Evolutionary conservation across 495 filamentous ascomycete genomes (phyloP).

Genomic region (Lophiotrema nucula): DNA sequence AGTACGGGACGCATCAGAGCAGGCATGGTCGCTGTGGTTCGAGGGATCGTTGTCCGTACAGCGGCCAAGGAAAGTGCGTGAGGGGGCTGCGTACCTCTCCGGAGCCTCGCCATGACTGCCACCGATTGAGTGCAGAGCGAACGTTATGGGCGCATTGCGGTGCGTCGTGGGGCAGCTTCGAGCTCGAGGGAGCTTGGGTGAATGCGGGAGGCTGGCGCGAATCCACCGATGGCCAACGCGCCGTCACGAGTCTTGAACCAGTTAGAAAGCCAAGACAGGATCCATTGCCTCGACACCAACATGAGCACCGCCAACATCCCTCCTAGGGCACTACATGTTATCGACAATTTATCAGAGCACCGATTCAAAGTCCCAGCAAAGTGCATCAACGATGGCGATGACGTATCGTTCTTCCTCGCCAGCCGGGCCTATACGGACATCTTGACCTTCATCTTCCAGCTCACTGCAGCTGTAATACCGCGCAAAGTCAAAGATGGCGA

Average conservation of each 20-base stretch:
- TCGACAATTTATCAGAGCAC: constrained; percentile 36
- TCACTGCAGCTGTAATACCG: constrained; percentile 86
- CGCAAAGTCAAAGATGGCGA: constrained; percentile 42
- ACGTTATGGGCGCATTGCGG: background rate
- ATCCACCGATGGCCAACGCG: background rate
- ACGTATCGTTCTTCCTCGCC: constrained; percentile 72
- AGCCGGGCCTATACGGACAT: constrained; percentile 84
- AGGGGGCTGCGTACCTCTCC: background rate
- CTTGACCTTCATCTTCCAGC: constrained; percentile 79
- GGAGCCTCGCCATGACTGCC: background rate
- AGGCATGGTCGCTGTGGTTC: too few relatives aligned
- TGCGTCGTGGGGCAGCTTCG: background rate
- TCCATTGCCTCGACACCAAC: background rate
- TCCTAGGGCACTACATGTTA: constrained; percentile 20
- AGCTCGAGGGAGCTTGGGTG: too few relatives aligned
- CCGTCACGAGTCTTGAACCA: constrained; percentile 4
- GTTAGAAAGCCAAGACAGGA: constrained; percentile 12
- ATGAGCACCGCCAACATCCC: constrained; percentile 15
- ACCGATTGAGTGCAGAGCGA: background rate
- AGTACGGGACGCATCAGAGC: background rate
- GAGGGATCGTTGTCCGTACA: too few relatives aligned
- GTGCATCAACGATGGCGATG: constrained; percentile 73
- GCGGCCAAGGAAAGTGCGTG: too few relatives aligned
- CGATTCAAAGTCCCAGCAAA: constrained; percentile 62
- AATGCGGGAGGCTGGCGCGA: constrained; percentile 1